Base-by-base conservation (phyloP, 2,329 filamentous ascomycete genomes). In the Claviceps monticola region DNA sequence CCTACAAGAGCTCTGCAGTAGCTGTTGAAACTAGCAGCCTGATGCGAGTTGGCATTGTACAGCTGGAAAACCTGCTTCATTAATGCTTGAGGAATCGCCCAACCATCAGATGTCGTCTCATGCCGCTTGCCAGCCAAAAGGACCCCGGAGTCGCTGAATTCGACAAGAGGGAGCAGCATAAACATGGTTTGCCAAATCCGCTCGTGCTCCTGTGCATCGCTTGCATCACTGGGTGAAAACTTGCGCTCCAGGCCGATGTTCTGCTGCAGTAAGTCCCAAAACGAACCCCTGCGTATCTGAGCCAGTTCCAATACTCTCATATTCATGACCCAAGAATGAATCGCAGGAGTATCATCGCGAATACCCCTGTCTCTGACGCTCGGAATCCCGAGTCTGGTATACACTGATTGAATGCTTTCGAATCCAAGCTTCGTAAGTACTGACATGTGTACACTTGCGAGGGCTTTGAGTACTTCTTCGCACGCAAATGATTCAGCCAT, bases 21-120 rank as follows among this genome's bases (percentile, higher is more conserved):
- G 54, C 78, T 76, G 56, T 83, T 84, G 69, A 84, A 84, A 59
- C 78, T 76, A 1, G 79, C 70, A 1, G 74, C 64, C 57, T 84
- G 81, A 21, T 71, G 71, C 2, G 64, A 59, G 51, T 80, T 78
- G n/a, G 66, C 64, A 54, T 71, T 70, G 59, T 84, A 85, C 2
- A 82, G 59, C 19, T 75, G 65, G 51, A 84, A 81, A 13, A 83
- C 71, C 6, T 72, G 71, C 56, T 71, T 77, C 47, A 84, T 55
- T 34, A 83, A 60, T 51, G 70, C 73, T 55, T 82, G 79, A 0
- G 79, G 75, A 14, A 84, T 61, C 4, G 59, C 56, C 82, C 82
- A 86, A 26, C 82, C 81, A 53, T 84, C 80, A 23, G 57, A 57
- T 3, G 56, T 47, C 5, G 57, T 37, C 38, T 61, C 51, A 52